Conservation (phyloP, 257 asterid species). For the Handroanthus guayacan region DNA sequence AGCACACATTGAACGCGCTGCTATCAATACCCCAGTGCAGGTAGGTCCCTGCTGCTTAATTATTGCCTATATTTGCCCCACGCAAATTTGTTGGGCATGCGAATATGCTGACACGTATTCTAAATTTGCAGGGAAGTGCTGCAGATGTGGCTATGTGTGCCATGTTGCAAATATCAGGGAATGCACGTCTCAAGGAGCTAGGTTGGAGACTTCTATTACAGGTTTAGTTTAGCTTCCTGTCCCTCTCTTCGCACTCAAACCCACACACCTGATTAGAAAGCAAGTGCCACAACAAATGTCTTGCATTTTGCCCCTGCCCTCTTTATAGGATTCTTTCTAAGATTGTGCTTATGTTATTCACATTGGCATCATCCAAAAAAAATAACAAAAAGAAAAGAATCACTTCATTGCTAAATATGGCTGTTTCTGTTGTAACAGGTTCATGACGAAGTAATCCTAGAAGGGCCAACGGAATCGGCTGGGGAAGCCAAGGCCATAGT, state of each 20-base stretch:
- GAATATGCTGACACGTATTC: no score
- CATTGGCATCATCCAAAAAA: not conserved
- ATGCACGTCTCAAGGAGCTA: conserved; percentile 66
- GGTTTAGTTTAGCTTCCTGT: conserved; percentile 46
- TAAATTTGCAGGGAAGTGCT: conserved; percentile 79
- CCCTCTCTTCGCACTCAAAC: not conserved
- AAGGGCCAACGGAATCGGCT: conserved; percentile 88
- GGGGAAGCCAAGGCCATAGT: conserved; percentile 88
- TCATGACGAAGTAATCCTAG: conserved; percentile 91
- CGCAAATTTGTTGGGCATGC: no score
- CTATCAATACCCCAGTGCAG: conserved; percentile 94
- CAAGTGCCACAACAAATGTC: not conserved
- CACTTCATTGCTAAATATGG: not conserved
- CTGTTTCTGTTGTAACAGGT: conserved; percentile 53
- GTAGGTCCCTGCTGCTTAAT: no score
- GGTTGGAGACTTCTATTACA: conserved; percentile 93
- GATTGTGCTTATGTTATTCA: conserved; percentile 4
- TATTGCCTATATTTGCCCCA: no score
- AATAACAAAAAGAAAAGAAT: not conserved
- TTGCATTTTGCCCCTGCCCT: not conserved
- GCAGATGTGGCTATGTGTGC: conserved; percentile 99
- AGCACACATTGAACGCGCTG: conserved; percentile 94
- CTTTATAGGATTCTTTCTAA: not conserved
- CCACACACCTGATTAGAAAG: no score
- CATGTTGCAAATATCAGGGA: conserved; percentile 86